Conservation (phyloP, 2,329 filamentous ascomycete genomes). For the Amauroascus niger region DNA sequence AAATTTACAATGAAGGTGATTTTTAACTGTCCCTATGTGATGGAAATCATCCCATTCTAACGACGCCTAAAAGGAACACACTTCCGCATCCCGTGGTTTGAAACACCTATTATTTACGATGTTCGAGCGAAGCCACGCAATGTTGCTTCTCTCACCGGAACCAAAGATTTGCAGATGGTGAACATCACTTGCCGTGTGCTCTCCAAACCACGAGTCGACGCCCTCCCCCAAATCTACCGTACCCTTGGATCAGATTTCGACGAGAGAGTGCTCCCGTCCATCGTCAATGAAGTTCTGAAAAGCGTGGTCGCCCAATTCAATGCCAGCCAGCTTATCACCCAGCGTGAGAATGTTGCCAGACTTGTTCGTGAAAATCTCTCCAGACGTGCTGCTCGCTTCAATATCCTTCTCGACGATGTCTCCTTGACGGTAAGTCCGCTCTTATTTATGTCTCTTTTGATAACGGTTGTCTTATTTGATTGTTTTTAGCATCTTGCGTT, state of each 20-base stretch:
- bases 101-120: conserved; percentile 93
- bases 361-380: conserved; percentile 90
- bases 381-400: conserved; percentile 84
- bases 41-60: background rate
- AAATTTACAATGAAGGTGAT: conserved; percentile 89
- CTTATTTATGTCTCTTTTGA: background rate
- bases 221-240: conserved; percentile 92
- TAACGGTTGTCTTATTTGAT: background rate
- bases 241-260: conserved; percentile 94
- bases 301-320: conserved; percentile 99
- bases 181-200: conserved; percentile 99
- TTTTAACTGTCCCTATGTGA: background rate
- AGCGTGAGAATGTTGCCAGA: conserved; percentile 90
- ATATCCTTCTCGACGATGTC: conserved; percentile 94
- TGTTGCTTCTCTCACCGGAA: conserved; percentile 91
- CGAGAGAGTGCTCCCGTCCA: conserved; percentile 89
- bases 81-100: conserved; percentile 89
- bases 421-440: conserved; percentile 67
- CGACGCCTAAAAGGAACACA: conserved; percentile 60
- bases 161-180: conserved; percentile 99
- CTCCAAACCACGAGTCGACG: conserved; percentile 75
- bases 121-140: conserved; percentile 96
- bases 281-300: conserved; percentile 98
- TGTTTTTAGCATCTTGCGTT: conserved; percentile 52
- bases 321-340: conserved; percentile 93